These are phyloP conservation scores for Salvia miltiorrhiza DNA, from an alignment of 257 asterid species.

Conservation along the genomic window DNA sequence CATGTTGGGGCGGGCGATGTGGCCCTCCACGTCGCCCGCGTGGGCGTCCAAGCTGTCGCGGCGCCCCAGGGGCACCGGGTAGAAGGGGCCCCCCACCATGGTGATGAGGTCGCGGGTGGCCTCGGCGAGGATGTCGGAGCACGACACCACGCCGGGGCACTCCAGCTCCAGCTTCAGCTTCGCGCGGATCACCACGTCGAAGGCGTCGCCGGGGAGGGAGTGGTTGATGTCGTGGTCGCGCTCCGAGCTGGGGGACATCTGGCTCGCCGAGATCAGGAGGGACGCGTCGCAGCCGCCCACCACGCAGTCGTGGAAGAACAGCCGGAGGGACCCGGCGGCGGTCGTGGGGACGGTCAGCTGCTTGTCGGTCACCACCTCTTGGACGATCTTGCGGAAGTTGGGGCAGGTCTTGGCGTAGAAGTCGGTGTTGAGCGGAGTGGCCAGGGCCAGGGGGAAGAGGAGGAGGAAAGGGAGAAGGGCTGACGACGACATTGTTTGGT, in stretches of 20 bases:
- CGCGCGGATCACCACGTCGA: constrained; percentile 56
- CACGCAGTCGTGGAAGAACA: constrained; percentile 90
- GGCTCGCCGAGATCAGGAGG: constrained; percentile 57
- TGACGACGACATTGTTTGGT: constrained; percentile 35
- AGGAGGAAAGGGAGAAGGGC: constrained; percentile 23
- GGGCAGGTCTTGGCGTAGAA: constrained; percentile 74
- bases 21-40: constrained; percentile 61
- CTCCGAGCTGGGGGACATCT: constrained; percentile 40
- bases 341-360: constrained; percentile 70
- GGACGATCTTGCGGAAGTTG: constrained; percentile 43
- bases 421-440: constrained; percentile 37
- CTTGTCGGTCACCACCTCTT: constrained; percentile 50
- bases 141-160: constrained; percentile 78
- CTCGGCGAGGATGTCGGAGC: constrained; percentile 76
- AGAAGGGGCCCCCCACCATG: constrained; percentile 82
- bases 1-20: constrained; percentile 68
- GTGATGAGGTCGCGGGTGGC: constrained; percentile 66
- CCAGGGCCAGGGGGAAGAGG: constrained; percentile 25
- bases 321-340: constrained; percentile 82
- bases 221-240: constrained; percentile 64
- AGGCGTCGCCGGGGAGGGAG: constrained; percentile 87
- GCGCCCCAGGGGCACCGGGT: constrained; percentile 57
- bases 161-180: constrained; percentile 70
- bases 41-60: constrained; percentile 47
- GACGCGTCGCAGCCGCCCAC: constrained; percentile 93